Evolutionary conservation across 169 alveolate genomes (phyloP).

Genomic region (Cryptosporidium sp.): DNA sequence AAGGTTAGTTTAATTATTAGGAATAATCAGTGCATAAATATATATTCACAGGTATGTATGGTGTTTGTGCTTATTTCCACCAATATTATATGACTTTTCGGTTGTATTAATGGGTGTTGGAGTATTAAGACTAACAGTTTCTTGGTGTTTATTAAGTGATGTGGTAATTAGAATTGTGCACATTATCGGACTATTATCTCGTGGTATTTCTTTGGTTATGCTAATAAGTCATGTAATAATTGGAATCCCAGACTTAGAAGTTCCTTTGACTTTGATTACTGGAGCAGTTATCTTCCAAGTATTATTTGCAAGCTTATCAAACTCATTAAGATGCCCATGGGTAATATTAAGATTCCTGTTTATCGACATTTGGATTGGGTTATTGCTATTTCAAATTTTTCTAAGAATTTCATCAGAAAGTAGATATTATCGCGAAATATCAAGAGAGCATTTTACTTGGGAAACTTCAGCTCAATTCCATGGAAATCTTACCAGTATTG

Average conservation of each 20-base stretch:
- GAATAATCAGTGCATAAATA: not conserved
- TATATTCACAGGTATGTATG: conserved; percentile 17
- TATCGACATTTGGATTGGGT: conserved; percentile 61
- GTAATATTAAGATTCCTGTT: conserved; percentile 45
- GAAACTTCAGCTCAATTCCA: conserved; percentile 27
- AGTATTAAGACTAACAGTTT: conserved; percentile 19
- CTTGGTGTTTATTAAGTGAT: conserved; percentile 58
- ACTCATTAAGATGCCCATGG: conserved; percentile 66
- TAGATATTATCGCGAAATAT: conserved; percentile 24
- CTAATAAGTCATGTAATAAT: not conserved
- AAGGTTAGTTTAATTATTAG: conserved; percentile 27
- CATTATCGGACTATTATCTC: conserved; percentile 31
- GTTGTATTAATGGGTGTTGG: conserved; percentile 37
- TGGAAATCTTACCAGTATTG: conserved; percentile 26
- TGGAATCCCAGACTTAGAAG: conserved; percentile 42
- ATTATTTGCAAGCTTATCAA: conserved; percentile 54
- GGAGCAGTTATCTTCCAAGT: conserved; percentile 40
- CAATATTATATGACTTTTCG: conserved; percentile 46
- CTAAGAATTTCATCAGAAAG: conserved; percentile 38
- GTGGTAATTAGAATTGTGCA: conserved; percentile 38
- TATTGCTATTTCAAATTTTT: conserved; percentile 52
- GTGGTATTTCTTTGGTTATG: conserved; percentile 31
- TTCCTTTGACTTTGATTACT: conserved; percentile 59
- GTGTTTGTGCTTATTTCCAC: conserved; percentile 33
- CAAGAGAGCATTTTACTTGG: conserved; percentile 2